Conservation (phyloP, 148 eudicot species). For the Rhododendron griersonianum region DNA sequence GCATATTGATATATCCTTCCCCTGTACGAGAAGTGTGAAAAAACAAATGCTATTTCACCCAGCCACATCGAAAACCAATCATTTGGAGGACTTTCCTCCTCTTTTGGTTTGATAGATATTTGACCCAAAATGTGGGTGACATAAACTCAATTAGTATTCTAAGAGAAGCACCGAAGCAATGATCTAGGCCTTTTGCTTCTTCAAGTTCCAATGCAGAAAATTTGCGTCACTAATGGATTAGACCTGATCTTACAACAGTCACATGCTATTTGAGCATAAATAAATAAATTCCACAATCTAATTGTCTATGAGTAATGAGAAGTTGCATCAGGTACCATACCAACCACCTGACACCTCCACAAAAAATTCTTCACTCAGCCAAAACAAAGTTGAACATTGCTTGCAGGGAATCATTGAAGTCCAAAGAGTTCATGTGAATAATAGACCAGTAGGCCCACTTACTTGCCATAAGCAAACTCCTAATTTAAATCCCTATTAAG, state of each 20-base stretch:
- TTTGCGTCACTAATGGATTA: background rate
- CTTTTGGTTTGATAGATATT: background rate
- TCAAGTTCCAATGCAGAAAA: background rate
- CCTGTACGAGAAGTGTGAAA: background rate
- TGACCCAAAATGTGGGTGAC: background rate
- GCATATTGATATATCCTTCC: background rate
- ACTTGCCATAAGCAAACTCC: background rate
- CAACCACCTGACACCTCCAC: background rate
- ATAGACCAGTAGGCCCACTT: background rate
- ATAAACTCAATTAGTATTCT: background rate
- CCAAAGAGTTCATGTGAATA: background rate
- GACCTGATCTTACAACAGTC: background rate
- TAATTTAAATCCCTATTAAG: background rate
- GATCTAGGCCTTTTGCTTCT: background rate
- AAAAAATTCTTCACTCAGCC: background rate
- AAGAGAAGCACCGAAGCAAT: background rate
- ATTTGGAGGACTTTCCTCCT: background rate
- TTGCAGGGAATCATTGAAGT: background rate
- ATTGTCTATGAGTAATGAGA: background rate
- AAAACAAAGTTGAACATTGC: background rate
- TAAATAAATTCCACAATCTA: background rate
- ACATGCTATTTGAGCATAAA: background rate
- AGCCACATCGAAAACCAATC: background rate
- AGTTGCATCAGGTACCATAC: constrained; percentile 1
- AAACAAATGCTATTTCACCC: background rate